These are phyloP conservation scores for Epichloe hybrida DNA, from an alignment of 2,329 filamentous ascomycete genomes.

Conservation along the genomic window DNA sequence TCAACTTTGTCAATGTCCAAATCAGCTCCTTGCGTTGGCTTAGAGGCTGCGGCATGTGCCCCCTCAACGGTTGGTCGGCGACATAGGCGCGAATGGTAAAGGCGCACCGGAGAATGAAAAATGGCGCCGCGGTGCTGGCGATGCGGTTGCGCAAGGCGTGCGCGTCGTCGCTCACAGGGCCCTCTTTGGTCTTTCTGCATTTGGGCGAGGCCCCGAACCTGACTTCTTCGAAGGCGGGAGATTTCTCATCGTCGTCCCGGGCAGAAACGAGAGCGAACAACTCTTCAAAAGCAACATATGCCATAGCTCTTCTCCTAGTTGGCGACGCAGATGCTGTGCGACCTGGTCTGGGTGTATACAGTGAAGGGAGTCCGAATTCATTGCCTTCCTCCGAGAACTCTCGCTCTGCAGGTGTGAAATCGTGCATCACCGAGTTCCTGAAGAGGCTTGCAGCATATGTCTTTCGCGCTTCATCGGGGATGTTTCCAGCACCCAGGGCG, in stretches of 20 bases:
- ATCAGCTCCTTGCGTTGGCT: slow-evolving; percentile 67
- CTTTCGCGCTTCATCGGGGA: slow-evolving; percentile 54
- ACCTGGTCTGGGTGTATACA: slow-evolving; percentile 55
- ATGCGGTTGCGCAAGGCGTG: slow-evolving; percentile 40
- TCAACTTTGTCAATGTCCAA: slow-evolving; percentile 54
- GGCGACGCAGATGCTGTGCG: slow-evolving; percentile 56
- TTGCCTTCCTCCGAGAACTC: slow-evolving; percentile 34
- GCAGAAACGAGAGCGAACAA: slow-evolving; percentile 55
- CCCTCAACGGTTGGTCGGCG: slow-evolving; percentile 80
- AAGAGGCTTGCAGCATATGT: slow-evolving; percentile 68
- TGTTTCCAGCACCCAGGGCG: slow-evolving; percentile 48
- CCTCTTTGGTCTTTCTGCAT: neutral
- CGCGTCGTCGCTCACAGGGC: slow-evolving; percentile 7
- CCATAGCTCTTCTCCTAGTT: slow-evolving; percentile 55
- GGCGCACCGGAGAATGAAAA: slow-evolving; percentile 68
- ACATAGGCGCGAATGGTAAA: slow-evolving; percentile 74
- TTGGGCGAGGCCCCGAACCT: neutral
- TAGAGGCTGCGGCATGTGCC: slow-evolving; percentile 76
- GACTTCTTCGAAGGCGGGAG: neutral
- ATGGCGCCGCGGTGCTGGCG: slow-evolving; percentile 63
- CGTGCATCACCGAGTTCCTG: slow-evolving; percentile 67
- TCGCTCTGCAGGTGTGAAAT: slow-evolving; percentile 40
- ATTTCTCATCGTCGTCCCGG: slow-evolving; percentile 9
- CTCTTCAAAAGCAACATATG: slow-evolving; percentile 69
- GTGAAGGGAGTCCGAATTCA: slow-evolving; percentile 36